phyloP scores from a whole-genome alignment of 768 basidiomycete species.

The Tricholoma flavovirens region DNA sequence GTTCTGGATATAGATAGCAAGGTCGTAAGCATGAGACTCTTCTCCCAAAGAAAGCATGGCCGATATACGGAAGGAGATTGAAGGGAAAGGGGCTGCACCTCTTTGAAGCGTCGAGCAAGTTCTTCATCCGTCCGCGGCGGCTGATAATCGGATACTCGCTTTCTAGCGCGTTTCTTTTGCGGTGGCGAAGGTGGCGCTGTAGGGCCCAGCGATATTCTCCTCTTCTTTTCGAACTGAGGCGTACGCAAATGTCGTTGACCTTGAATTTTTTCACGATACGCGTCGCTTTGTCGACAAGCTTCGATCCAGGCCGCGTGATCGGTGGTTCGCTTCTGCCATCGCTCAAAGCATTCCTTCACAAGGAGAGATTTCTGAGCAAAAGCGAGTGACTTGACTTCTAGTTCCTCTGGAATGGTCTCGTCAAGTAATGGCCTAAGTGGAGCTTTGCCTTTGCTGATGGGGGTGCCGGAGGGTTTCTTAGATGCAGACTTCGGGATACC shows the following conservation, averaged over 20 bases:
- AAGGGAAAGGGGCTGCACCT: constrained; percentile 41
- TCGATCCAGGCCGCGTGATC: constrained; percentile 54
- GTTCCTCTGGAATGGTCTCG: constrained; percentile 19
- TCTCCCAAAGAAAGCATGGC: background rate
- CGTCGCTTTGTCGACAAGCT: constrained; percentile 54
- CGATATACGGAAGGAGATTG: constrained; percentile 7
- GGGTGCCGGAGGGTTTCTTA: constrained; percentile 7
- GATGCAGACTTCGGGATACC: constrained; percentile 1
- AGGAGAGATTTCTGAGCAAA: constrained; percentile 36
- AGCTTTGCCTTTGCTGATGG: constrained; percentile 20
- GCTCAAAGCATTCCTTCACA: constrained; percentile 36
- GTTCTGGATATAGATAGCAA: constrained; percentile 41
- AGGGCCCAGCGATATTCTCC: constrained; percentile 23
- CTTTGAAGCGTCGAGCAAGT: constrained; percentile 58
- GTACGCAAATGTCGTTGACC: constrained; percentile 12
- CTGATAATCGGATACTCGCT: constrained; percentile 41
- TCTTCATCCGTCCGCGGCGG: constrained; percentile 59
- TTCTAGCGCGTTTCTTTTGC: constrained; percentile 35
- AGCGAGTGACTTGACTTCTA: constrained; percentile 35
- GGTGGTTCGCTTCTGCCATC: constrained; percentile 41
- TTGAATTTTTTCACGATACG: constrained; percentile 50
- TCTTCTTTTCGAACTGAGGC: constrained; percentile 27
- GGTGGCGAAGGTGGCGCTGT: constrained; percentile 14
- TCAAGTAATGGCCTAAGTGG: constrained; percentile 23
- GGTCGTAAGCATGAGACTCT: constrained; percentile 9